These are phyloP conservation scores for Blastobotrys proliferans DNA, from an alignment of 1,139 yeast genomes.

Conservation along the genomic window DNA sequence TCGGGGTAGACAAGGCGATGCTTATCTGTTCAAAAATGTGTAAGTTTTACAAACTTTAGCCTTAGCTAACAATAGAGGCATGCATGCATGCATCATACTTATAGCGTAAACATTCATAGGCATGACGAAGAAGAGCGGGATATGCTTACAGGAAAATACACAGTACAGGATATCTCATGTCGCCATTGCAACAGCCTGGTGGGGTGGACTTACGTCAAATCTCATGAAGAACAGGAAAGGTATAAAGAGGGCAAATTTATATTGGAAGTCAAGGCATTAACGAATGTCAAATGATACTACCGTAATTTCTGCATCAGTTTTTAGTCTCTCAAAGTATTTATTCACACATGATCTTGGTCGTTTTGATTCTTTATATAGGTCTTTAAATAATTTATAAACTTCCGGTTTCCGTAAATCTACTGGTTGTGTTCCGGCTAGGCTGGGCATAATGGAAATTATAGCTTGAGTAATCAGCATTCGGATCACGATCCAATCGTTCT, in stretches of 20 bases:
- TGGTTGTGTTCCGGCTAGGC: conserved; percentile 6
- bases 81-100: too few relatives aligned
- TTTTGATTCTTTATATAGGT: not conserved
- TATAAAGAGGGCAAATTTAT: conserved; percentile 80
- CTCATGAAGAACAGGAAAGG: conserved; percentile 51
- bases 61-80: not conserved
- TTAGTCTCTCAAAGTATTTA: not conserved
- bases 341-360: not conserved
- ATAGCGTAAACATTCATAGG: conserved; percentile 34
- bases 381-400: conserved; percentile 20
- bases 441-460: conserved; percentile 10
- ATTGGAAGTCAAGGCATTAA: conserved; percentile 46
- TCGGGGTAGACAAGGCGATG: conserved; percentile 40
- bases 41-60: not conserved
- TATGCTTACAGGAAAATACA: conserved; percentile 72
- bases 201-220: conserved; percentile 77
- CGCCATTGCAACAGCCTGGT: conserved; percentile 57
- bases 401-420: conserved; percentile 26
- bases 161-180: conserved; percentile 61
- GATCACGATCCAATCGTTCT: not conserved
- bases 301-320: not conserved
- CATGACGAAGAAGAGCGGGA: conserved; percentile 36
- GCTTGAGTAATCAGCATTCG: not conserved
- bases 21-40: conserved; percentile 38
- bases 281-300: conserved; percentile 2